Percentiles rank a stretch among this genome's conserved stretches.
Conservation (phyloP, 2,329 filamentous ascomycete species). For the Thermomyces lanuginosus region DNA sequence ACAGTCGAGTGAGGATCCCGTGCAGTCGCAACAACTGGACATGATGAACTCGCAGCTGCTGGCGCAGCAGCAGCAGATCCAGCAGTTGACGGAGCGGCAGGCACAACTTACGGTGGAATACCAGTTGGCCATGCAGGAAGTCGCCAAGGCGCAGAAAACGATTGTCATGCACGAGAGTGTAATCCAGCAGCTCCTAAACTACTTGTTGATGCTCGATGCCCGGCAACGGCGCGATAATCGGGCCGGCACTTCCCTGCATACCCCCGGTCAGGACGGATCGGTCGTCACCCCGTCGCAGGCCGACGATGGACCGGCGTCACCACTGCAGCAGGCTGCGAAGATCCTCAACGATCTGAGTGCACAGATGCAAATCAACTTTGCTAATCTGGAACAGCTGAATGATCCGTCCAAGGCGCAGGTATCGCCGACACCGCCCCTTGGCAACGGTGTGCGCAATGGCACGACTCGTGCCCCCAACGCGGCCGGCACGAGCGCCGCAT, state of each 20-base stretch:
- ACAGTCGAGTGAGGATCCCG: constrained; percentile 53
- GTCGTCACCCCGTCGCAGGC: constrained; percentile 29
- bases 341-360: constrained; percentile 49
- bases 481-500: constrained; percentile 32
- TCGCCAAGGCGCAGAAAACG: constrained; percentile 51
- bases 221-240: constrained; percentile 48
- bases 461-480: constrained; percentile 27
- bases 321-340: constrained; percentile 51
- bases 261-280: constrained; percentile 23
- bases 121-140: constrained; percentile 46
- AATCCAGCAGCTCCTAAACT: constrained; percentile 55
- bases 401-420: constrained; percentile 41
- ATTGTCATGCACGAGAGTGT: constrained; percentile 56
- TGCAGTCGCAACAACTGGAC: constrained; percentile 74
- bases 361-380: constrained; percentile 46
- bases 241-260: constrained; percentile 22
- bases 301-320: constrained; percentile 50
- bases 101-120: constrained; percentile 57
- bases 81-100: constrained; percentile 70
- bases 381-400: constrained; percentile 49
- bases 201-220: constrained; percentile 47
- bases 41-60: constrained; percentile 75
- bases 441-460: constrained; percentile 29
- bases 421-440: constrained; percentile 41
- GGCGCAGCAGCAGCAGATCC: constrained; percentile 82